Base-by-base conservation (phyloP, 2,329 filamentous ascomycete genomes). In the Daldinia eschscholtzii region DNA sequence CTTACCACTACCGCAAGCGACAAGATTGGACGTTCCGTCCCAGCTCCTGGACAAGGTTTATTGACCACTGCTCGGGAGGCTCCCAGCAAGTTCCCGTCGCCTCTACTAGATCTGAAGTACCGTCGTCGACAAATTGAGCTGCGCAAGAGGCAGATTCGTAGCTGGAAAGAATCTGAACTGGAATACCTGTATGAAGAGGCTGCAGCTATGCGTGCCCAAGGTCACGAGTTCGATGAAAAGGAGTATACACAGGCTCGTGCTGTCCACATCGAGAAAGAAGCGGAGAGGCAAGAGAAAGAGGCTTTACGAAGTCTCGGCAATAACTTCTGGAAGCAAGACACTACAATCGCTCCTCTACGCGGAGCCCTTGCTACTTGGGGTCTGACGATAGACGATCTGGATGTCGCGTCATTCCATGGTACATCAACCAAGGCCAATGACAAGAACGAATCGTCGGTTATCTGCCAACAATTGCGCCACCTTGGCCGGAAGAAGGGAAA, bases 401-500 rank as follows among this genome's bases (percentile, higher is more conserved):
- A 87, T 75, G 94, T 99, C 71, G 95, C 96, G 15, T 98, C 96
- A 13, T 98, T 98, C 93, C 96, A 99, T 85, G 96, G 96, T 77
- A 99, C 96, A 44, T 98, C 96, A 0, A 99, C 96, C 73, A 94
- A 97, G 79, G 96, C 96, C 75, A 99, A 99, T 81, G 96, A 99
- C 86, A 98, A 98, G 91, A 99, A 99, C 83, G 96, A 99, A 82
- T 98, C 96, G 18, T 94, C 94, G 61, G 96, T 98, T 78, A 92
- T 99, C 76, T 98, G 95, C 86, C 90, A 98, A 81, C 97, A 99
- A 83, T 89, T 99, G 82, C 91, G 91, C 75, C 97, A 99, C 79
- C 91, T 99, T 60, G 96, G 96, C 73, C 93, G 96, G 76, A 92
- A 91, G 83, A 98, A 98, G 90, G 96, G 97, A 77, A 99, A 99